Percentiles rank a stretch among this genome's conserved stretches.
phyloP scores from a whole-genome alignment of 192 early-diverging fungal species.

The Coemansia guatemalensis region DNA sequence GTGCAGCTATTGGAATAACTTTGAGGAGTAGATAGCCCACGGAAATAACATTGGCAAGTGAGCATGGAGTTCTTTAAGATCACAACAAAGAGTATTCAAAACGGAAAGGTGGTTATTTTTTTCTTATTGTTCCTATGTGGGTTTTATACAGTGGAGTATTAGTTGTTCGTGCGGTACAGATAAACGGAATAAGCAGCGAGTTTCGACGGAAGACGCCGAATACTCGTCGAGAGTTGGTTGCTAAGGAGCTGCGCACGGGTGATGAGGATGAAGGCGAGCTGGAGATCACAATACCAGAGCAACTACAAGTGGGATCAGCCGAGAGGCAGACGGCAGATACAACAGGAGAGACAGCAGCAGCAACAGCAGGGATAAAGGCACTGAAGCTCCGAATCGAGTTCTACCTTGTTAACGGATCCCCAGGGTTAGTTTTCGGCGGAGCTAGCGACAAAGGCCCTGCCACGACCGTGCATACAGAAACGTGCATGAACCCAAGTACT shows the following conservation, averaged over 20 bases:
- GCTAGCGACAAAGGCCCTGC: slow-evolving; percentile 1
- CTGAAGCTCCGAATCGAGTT: slow-evolving; percentile 48
- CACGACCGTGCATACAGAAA: slow-evolving; percentile 61
- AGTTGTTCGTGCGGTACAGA: slow-evolving; percentile 29
- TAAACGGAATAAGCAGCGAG: slow-evolving; percentile 26
- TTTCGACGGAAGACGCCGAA: slow-evolving; percentile 21
- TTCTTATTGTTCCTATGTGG: background rate
- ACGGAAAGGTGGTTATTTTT: background rate
- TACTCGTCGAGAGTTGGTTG: slow-evolving; percentile 26
- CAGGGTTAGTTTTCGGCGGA: slow-evolving; percentile 34
- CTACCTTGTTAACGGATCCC: slow-evolving; percentile 27
- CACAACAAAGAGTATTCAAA: background rate
- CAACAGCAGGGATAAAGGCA: background rate
- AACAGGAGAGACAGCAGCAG: background rate
- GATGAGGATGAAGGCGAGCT: slow-evolving; percentile 25
- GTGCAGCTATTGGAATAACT: background rate
- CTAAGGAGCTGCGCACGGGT: slow-evolving; percentile 12
- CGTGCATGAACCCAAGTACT: slow-evolving; percentile 63
- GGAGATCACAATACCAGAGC: slow-evolving; percentile 21
- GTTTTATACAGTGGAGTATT: background rate
- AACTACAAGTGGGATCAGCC: slow-evolving; percentile 6
- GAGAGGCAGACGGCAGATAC: background rate
- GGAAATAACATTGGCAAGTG: background rate
- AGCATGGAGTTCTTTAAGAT: background rate
- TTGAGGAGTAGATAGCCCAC: background rate